These are phyloP conservation scores for Colletotrichum melonis DNA, from an alignment of 2,329 filamentous ascomycete genomes.

Conservation along the genomic window DNA sequence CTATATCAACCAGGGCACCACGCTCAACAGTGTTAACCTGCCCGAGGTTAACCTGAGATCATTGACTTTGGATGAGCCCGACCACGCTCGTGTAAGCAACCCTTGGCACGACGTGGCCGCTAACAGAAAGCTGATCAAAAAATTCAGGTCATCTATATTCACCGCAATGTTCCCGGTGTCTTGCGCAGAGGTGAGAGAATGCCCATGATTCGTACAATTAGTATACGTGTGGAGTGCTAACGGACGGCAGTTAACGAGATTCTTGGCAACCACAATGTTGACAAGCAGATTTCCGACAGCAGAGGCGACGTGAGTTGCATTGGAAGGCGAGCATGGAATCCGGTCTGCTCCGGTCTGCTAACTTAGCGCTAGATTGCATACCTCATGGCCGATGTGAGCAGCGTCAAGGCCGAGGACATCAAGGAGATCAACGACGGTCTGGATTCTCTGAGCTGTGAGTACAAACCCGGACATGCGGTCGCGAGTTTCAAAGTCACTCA, in stretches of 20 bases:
- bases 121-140: slow-evolving; percentile 29
- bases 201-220: background rate
- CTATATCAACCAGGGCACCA: slow-evolving; percentile 96
- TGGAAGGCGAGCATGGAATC: background rate
- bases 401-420: slow-evolving; percentile 83
- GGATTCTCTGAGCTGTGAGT: slow-evolving; percentile 83
- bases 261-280: slow-evolving; percentile 94
- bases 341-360: slow-evolving; percentile 29
- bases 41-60: slow-evolving; percentile 93
- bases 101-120: background rate
- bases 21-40: slow-evolving; percentile 92
- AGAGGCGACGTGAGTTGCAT: slow-evolving; percentile 77
- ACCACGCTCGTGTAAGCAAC: slow-evolving; percentile 80
- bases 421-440: slow-evolving; percentile 87
- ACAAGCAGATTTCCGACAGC: slow-evolving; percentile 98
- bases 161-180: slow-evolving; percentile 96
- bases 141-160: slow-evolving; percentile 86
- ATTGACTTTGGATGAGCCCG: slow-evolving; percentile 88
- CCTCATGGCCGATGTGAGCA: slow-evolving; percentile 96
- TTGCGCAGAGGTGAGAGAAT: slow-evolving; percentile 75
- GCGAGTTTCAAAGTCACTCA: slow-evolving; percentile 9
- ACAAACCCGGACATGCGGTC: background rate
- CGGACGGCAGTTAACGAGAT: slow-evolving; percentile 83
- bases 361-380: slow-evolving; percentile 76
- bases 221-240: background rate